Conservation (phyloP, 768 basidiomycete species). For the Tephrocybe sp. region DNA sequence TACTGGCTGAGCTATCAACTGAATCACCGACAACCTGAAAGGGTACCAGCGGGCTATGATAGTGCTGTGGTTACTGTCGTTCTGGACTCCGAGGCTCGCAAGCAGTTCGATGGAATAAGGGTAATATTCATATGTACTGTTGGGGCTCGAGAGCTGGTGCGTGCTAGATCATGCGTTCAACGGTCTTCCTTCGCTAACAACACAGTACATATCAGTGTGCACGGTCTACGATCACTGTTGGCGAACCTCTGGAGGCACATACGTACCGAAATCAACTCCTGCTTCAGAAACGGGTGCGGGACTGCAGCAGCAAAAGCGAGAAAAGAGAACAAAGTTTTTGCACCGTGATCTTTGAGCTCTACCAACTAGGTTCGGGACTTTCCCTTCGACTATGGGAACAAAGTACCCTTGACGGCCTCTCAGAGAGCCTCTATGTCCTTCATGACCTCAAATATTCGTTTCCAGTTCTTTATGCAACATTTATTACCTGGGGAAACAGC, state of each 20-base stretch:
- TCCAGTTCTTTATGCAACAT: background rate
- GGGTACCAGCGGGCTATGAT: background rate
- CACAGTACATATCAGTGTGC: no score
- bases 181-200: no score
- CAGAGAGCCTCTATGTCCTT: conserved; percentile 2
- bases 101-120: background rate
- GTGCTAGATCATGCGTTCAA: background rate
- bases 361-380: no score
- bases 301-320: background rate
- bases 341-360: conserved; percentile 5
- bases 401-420: background rate
- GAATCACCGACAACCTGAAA: background rate
- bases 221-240: no score
- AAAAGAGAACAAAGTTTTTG: background rate
- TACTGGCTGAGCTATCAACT: conserved; percentile 3
- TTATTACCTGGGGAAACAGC: background rate
- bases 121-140: background rate
- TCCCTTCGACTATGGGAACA: no score
- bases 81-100: conserved; percentile 1
- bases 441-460: conserved; percentile 2
- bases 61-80: background rate
- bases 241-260: background rate
- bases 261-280: background rate
- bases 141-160: background rate
- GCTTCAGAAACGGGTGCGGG: background rate